A percentile compares a stretch with the other conserved stretches of the same genome.
Evolutionary conservation across 352 stramenopile genomes (phyloP).

Genomic region (Phytophthora ohioensis): DNA sequence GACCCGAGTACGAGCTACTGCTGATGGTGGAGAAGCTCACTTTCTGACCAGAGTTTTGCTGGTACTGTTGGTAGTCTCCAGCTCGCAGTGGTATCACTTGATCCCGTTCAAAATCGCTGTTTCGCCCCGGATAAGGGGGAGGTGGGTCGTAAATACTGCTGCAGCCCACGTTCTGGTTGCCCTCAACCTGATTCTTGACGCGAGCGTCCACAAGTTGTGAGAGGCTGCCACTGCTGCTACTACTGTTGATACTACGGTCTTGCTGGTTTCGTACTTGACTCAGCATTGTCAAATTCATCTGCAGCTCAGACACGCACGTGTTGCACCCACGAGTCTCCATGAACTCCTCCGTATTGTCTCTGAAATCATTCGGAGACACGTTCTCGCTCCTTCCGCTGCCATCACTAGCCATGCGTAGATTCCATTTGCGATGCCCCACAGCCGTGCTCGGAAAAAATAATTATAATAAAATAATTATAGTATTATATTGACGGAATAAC

Average conservation of each 20-base stretch:
- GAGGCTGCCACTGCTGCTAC: slow-evolving; percentile 26
- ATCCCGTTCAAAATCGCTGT: slow-evolving; percentile 22
- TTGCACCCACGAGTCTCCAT: slow-evolving; percentile 51
- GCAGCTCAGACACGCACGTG: slow-evolving; percentile 40
- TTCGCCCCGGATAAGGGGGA: slow-evolving; percentile 19
- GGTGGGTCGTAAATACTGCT: slow-evolving; percentile 13
- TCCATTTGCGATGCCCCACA: slow-evolving; percentile 11
- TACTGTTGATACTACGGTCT: slow-evolving; percentile 24
- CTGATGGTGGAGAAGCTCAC: slow-evolving; percentile 63
- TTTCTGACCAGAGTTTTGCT: slow-evolving; percentile 31
- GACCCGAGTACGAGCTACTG: slow-evolving; percentile 53
- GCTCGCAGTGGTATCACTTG: slow-evolving; percentile 24
- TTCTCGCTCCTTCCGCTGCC: slow-evolving; percentile 23
- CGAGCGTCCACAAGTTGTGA: slow-evolving; percentile 35
- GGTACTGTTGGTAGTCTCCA: slow-evolving; percentile 26
- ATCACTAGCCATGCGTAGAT: slow-evolving; percentile 24
- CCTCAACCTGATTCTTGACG: slow-evolving; percentile 7
- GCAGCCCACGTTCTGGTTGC: not conserved
- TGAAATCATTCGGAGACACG: slow-evolving; percentile 5
- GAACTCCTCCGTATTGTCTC: slow-evolving; percentile 35
- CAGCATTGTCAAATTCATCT: slow-evolving; percentile 44
- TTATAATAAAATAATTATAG: too few species aligned
- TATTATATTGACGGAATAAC: too few species aligned
- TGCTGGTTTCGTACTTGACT: slow-evolving; percentile 14
- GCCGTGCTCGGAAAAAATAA: too few species aligned